Base-by-base conservation (phyloP, 352 stramenopile genomes). In the Phytophthora pini region DNA sequence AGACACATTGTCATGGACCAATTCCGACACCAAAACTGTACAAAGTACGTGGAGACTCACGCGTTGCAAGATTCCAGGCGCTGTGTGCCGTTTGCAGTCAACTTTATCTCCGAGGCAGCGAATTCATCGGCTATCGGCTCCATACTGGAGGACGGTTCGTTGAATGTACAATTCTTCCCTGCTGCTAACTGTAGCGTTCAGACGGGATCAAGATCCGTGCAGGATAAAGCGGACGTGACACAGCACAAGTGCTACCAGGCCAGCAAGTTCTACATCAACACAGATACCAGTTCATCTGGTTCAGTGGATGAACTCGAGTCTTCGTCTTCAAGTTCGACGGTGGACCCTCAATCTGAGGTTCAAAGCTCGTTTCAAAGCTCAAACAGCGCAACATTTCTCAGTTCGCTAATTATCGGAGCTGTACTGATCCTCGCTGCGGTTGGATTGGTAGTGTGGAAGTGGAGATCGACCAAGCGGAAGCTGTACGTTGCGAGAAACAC, bases 1-100 rank as follows among this genome's bases (percentile, higher is more conserved):
- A 44, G 44, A 44, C 49, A 77, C 55, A 64, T 77, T 56, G 26
- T 72, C 1, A 49, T 74, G 29, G 65, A 77, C 46, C 50, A 60
- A 27, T 77, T 74, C 61, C 22, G 22, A 40, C 10, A 47, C 2
- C 6, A 29, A 9, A 72, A 72, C 34, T 77, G 70, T 51, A 77
- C 48, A 17, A 51, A 52, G 6, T 77, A 77, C 43, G 36, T 13
- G 11, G 13, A 72, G 22, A 72, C 65, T 1, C 46, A 77, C 31
- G 70, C 56, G 0, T 8, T 77, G 4, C 51, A 69, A 27, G 65
- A 65, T 39, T 64, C 29, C 26, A 63, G 47, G 10, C 40, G 48
- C 34, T 77, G 70, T 8, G 38, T 75, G 3, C 65, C 60, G 5
- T 77, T 53, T 17, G 51, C 70, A 8, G 67, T 77, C 44, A 45